phyloP scores from a whole-genome alignment of 2,329 filamentous ascomycete species.

The Fusarium nurragi region DNA sequence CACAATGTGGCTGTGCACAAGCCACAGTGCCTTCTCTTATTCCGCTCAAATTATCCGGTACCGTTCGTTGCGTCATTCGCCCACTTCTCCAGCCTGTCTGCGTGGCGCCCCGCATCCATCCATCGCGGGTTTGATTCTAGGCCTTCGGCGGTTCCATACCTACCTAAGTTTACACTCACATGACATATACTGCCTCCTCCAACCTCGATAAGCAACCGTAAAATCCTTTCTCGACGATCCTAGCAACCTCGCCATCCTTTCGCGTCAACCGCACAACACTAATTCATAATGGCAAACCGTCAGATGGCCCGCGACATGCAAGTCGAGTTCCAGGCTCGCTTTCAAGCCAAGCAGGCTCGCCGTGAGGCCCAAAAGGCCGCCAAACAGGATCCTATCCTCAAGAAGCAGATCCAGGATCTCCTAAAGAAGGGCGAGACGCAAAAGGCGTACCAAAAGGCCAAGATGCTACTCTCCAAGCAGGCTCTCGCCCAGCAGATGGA shows the following conservation, averaged over 20 bases:
- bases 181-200: conserved; percentile 29
- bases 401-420: conserved; percentile 71
- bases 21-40: neutral
- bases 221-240: neutral
- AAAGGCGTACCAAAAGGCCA: conserved; percentile 70
- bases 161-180: conserved; percentile 39
- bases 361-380: conserved; percentile 68
- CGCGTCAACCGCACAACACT: neutral
- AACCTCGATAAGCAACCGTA: neutral
- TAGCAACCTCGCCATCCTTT: neutral
- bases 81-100: conserved; percentile 28
- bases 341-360: conserved; percentile 70
- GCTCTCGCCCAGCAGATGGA: conserved; percentile 71
- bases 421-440: conserved; percentile 71
- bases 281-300: conserved; percentile 63
- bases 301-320: conserved; percentile 69
- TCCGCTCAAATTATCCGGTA: conserved; percentile 23
- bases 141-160: conserved; percentile 34
- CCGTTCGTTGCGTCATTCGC: conserved; percentile 36
- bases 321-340: conserved; percentile 70
- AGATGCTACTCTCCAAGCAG: conserved; percentile 70
- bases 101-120: conserved; percentile 30
- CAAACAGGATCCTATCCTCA: conserved; percentile 68
- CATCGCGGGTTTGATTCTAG: conserved; percentile 26
- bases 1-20: conserved; percentile 23